Base-by-base conservation (phyloP, 805 yeast genomes). In the Saccharomycopsis sp. region DNA sequence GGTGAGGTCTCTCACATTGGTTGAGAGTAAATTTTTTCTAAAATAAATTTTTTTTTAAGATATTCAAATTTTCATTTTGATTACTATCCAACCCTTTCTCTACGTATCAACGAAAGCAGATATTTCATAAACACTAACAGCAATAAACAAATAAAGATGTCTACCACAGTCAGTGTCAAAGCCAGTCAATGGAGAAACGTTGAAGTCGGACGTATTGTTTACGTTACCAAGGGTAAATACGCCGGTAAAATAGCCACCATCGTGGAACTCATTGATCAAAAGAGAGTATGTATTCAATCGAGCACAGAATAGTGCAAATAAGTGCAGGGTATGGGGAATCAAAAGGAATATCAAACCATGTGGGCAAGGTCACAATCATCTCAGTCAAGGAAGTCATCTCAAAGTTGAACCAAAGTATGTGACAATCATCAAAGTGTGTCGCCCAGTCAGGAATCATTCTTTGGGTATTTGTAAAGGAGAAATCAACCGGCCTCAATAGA, bases 151-250 rank as follows among this genome's bases (percentile, higher is more conserved):
- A 29, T 29, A 29, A 46, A 52, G 62, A 82, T 84, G 89, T 83
- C 89, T 70, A 72, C 82, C 67, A 79, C 79, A 72, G 75, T 90
- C 75, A 78, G 87, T 76, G 94, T 94, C 78, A 87, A 89, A 83
- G 89, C 96, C 77, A 82, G 96, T 78, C 89, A 89, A 92, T 94
- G 98, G 98, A 90, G 97, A 89, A 85, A 84, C 75, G 99, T 94
- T 78, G 97, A 92, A 85, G 89, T 91, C 75, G 99, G 99, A 79
- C 97, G 99, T 83, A 89, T 94, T 76, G 97, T 91, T 77, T 87
- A 92, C 75, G 76, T 92, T 75, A 83, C 84, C 86, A 82, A 86
- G 79, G 89, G 89, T 73, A 74, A 77, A 65, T 72, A 71, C 70
- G 77, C 84, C 65, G 87, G 87, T 70, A 89, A 90, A 80, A 85